Base-by-base conservation (phyloP, 148 eudicot species). In the Silene conica region DNA sequence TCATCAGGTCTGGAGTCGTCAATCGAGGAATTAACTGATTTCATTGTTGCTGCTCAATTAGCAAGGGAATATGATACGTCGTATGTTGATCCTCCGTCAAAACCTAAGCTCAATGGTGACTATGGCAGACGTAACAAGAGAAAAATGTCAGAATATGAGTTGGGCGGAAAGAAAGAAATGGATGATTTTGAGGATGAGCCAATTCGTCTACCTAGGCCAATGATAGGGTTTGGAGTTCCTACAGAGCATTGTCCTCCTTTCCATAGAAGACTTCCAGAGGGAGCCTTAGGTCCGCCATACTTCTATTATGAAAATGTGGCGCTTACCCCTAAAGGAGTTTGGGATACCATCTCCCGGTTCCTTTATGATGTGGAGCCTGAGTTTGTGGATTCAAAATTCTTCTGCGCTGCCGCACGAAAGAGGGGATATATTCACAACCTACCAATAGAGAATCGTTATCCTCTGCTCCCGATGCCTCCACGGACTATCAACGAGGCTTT, bases 291-390 rank as follows among this genome's bases (percentile, higher is more conserved):
- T 9, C 96, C 92, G 34, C 98, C 98, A 3, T 94, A 69, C 68
- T 94, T 94, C 64, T 94, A 88, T 52, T 94, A 89, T 13, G 98
- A 94, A 74, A 94, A 94, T 72, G 97, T 94, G 20, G 98, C 98
- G 0, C 82, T 94, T 34, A 86, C 96, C 61, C 96, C 97, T 0
- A 91, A 91, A 80, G 97, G 98, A 19, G 92, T 86, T 21, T 94
- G 98, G 97, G 97, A 90, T 55, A 89, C 86, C 0, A 94, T 94
- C 8, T 87, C 90, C 0, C 83, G 92, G 2, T 92, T 88, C 59
- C 73, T 94, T 0, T 91, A 84, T 67, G 97, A 94, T 1, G 77
- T 94, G 1, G 90, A 89, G 57, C 97, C 97, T 0, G 98, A 91
- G 41, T 94, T 94, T 68, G 97, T 94, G 0, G 98, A 94, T 62